Base-by-base conservation (phyloP, 305 asterid genomes). In the Petunia hybrid region DNA sequence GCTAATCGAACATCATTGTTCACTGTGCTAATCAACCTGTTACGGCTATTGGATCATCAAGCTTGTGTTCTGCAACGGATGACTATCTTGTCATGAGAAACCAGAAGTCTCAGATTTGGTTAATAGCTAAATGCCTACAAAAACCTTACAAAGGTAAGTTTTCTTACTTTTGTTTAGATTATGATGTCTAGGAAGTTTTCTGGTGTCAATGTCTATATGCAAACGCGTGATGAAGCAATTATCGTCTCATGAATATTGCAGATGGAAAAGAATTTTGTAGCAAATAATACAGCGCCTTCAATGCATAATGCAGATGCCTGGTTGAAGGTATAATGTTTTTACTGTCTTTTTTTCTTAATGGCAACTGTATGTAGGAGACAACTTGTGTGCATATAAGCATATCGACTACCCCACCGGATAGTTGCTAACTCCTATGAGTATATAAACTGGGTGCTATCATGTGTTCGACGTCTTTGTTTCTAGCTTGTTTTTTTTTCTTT, bases 1-100 rank as follows among this genome's bases (percentile, higher is more conserved):
- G 99, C 98, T 1, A 98, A 97, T 41, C 97, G 99, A 65, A 97
- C 99, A 69, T 92, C 97, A 45, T 97, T 98, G 56, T 97, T 97
- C 42, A 91, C 87, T 61, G 99, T 97, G 87, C 98, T 97, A 80
- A 97, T 97, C 85, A 95, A 91, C 86, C 98, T 93, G 64, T 85
- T 97, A 84, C 91, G 93, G 42, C 99, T 99, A 81, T 88, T 97
- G 84, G 97, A 97, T 85, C 97, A 55, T 92, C 99, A 81, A 91
- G 97, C 88, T 97, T 99, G 98, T 99, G 98, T n/a, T 92, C 98
- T 85, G 93, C 95, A 69, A 84, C 89, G 45, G 93, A 90, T 60
- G 99, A 97, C 83, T 91, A 98, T 64, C 90, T 87, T 66, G 85
- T 86, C 77, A 67, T 89, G 41, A 87, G 99, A 87, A 95, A 95